Conservation (phyloP, 208 protist genomes). For the Crithidia brevicula region DNA sequence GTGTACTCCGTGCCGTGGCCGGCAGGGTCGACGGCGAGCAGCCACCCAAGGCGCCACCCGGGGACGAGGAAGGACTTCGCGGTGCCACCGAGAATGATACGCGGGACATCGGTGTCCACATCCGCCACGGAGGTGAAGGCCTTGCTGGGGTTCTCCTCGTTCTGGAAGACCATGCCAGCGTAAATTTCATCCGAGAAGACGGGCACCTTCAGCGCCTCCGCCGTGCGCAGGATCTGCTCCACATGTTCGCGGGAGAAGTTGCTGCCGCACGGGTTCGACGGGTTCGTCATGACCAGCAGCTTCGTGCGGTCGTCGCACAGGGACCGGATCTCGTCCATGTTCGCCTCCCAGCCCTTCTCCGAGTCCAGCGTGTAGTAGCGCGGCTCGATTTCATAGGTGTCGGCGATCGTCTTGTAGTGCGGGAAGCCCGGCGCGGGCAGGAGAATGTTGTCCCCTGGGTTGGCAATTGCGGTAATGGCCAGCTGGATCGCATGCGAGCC, state of each 20-base stretch:
- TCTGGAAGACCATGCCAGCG: constrained; percentile 92
- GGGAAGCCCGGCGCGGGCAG: constrained; percentile 92
- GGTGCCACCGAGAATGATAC: constrained; percentile 86
- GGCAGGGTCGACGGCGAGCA: constrained; percentile 74
- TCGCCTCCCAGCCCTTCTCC: constrained; percentile 89
- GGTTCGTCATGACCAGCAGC: constrained; percentile 94
- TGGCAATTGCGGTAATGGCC: constrained; percentile 69
- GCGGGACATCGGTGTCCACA: constrained; percentile 82
- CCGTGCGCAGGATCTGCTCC: constrained; percentile 63
- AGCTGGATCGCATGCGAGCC: constrained; percentile 91
- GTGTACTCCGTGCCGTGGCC: constrained; percentile 32
- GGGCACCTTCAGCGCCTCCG: constrained; percentile 81
- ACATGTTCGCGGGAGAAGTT: constrained; percentile 87
- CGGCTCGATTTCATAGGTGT: constrained; percentile 70
- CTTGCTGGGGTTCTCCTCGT: constrained; percentile 31
- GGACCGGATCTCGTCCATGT: constrained; percentile 71
- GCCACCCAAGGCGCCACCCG: constrained; percentile 93
- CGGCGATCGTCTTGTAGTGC: constrained; percentile 91
- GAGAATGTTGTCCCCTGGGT: constrained; percentile 91
- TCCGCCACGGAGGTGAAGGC: constrained; percentile 80
- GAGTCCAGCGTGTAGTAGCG: constrained; percentile 80
- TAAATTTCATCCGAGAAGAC: constrained; percentile 96
- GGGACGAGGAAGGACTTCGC: constrained; percentile 93
- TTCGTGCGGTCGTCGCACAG: constrained; percentile 83
- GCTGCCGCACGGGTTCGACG: constrained; percentile 95